phyloP scores from a whole-genome alignment of 768 basidiomycete species.

The Infundibulicybe gibba region DNA sequence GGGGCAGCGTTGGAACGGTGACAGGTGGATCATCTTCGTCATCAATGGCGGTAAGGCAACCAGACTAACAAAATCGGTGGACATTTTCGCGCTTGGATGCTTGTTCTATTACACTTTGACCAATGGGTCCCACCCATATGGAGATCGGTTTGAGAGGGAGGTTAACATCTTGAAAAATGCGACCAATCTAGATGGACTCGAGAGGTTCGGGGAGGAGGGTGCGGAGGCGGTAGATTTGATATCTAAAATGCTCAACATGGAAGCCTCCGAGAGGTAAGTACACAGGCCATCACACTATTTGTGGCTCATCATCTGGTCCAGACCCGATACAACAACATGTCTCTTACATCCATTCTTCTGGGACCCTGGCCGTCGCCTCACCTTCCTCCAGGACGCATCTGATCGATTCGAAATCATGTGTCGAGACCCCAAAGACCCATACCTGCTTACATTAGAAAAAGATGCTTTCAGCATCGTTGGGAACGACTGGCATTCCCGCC shows the following conservation, averaged over 20 bases:
- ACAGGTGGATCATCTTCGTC: constrained; percentile 27
- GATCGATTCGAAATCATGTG: constrained; percentile 99
- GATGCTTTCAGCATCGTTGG: constrained; percentile 73
- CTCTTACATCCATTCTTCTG: constrained; percentile 96
- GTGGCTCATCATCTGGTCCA: constrained; percentile 21
- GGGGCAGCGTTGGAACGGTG: constrained; percentile 57
- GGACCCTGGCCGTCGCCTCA: constrained; percentile 80
- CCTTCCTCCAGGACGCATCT: constrained; percentile 96
- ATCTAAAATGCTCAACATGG: constrained; percentile 68
- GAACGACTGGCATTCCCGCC: constrained; percentile 81
- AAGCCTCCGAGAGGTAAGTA: constrained; percentile 70
- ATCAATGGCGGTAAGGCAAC: constrained; percentile 42
- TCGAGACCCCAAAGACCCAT: constrained; percentile 80
- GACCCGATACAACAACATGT: constrained; percentile 87
- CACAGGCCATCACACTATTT: neutral
- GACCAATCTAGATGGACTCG: constrained; percentile 66
- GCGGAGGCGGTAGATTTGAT: constrained; percentile 88
- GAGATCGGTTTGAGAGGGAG: constrained; percentile 90
- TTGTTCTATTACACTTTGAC: constrained; percentile 92
- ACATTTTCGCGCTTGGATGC: constrained; percentile 95
- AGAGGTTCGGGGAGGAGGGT: constrained; percentile 89
- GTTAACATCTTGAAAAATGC: constrained; percentile 86
- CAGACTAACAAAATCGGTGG: constrained; percentile 89
- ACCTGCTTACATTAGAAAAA: constrained; percentile 72
- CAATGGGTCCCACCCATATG: constrained; percentile 90